Percentiles rank a stretch among this genome's conserved stretches.
Conservation (phyloP, 192 early-diverging fungal species). For the Diversispora eburnea region DNA sequence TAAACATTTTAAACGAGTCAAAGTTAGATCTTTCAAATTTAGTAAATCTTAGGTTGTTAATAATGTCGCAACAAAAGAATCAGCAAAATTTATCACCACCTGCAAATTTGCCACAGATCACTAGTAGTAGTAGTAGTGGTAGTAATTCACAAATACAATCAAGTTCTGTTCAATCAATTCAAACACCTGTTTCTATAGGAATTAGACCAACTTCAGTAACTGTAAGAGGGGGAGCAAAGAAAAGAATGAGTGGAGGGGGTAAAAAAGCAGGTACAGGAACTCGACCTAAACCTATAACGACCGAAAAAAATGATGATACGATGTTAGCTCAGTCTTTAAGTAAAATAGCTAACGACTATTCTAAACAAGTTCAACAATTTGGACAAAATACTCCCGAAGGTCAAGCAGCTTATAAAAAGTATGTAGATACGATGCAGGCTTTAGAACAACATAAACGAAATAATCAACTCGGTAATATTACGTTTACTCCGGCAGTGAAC, state of each 20-base stretch:
- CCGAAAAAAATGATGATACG: neutral
- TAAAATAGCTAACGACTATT: neutral
- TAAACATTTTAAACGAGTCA: too few species aligned
- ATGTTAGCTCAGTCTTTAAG: neutral
- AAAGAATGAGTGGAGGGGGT: neutral
- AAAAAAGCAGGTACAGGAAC: neutral
- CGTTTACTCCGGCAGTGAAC: neutral
- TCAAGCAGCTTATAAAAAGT: neutral
- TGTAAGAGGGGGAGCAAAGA: neutral
- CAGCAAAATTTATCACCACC: too few species aligned
- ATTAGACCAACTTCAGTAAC: neutral
- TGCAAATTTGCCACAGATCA: too few species aligned
- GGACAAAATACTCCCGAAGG: neutral
- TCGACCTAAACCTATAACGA: neutral
- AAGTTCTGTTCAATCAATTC: too few species aligned
- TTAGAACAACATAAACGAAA: neutral
- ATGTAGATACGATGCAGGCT: neutral
- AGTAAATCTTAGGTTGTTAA: too few species aligned
- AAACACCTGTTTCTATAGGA: too few species aligned
- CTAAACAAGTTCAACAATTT: neutral
- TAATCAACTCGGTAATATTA: constrained; percentile 1
- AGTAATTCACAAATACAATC: too few species aligned
- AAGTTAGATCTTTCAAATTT: too few species aligned
- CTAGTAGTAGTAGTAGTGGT: too few species aligned
- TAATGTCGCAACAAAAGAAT: too few species aligned